Base-by-base conservation (phyloP, 1,139 yeast species). In the Arxiozyma slooffiae region DNA sequence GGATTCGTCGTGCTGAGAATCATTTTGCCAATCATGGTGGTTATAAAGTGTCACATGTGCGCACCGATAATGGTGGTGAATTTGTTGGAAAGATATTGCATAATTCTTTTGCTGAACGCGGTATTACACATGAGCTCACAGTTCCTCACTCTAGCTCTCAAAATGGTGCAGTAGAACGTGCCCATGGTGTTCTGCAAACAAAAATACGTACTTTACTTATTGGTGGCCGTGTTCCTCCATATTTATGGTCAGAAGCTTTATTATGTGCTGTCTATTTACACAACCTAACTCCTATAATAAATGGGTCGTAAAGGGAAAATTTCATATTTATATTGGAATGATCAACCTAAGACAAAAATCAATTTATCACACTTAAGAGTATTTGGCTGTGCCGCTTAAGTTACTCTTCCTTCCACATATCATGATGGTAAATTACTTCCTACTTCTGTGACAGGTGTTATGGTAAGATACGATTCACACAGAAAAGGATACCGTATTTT, bases 11-110 rank as follows among this genome's bases (percentile, higher is more conserved):
- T 2, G 14, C 37, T 1, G 57, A 51, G 34, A 50, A 47, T 6
- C 38, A 44, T 17, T 54, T 54, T 38, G 4, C 20, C 1, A 16
- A 38, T n/a, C 40, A 48, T 23, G 51, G 53, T 8, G 53, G 49
- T 20, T 52, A 22, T 22, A 42, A 37, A 9, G 52, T 52, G 3
- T 38, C 44, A 2, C 22, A 40, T 22, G 22, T 54, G 20, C n/a
- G 54, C 7, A 44, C 52, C 7, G 53, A 54, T 18, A 53, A 53
- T 34, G 55, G 56, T 26, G 43, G 48, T 22, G 56, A 53, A 39
- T 54, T 54, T 37, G 17, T 17, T 9, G 50, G 41, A 30, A 4
- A 23, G 7, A 9, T 16, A 0, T 38, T 54, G 6, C 41, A 42
- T 30, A 39, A 45, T 2, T 54, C 38, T 18, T 44, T 43, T 20